Percentiles rank a stretch among this genome's conserved stretches.
Evolutionary conservation across 257 asterid species (phyloP).

Genomic region (Solanum medicagineum): DNA sequence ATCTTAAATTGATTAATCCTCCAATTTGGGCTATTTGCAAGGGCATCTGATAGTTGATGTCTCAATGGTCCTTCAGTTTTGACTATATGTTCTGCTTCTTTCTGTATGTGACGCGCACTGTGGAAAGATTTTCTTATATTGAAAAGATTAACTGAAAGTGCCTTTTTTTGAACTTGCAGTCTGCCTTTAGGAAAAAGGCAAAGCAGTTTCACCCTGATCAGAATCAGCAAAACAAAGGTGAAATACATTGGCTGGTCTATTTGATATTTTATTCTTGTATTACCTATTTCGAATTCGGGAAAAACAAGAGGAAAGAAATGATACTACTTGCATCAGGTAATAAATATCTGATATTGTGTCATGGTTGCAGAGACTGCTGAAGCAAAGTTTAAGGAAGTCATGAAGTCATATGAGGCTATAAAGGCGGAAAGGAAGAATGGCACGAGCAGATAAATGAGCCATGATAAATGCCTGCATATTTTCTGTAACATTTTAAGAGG

Average conservation of each 20-base stretch:
- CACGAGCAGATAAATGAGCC: not conserved
- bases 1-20: not conserved
- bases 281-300: not conserved
- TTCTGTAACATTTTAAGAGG: not conserved
- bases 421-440: slow-evolving; percentile 51
- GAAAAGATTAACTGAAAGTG: not conserved
- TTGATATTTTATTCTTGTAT: not conserved
- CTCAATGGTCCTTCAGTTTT: not conserved
- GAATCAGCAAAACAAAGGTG: slow-evolving; percentile 78
- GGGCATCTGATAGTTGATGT: not conserved
- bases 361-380: slow-evolving; percentile 59
- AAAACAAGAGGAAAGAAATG: not conserved
- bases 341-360: not conserved
- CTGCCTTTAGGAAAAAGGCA: slow-evolving; percentile 85
- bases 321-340: not conserved
- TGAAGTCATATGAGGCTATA: slow-evolving; percentile 39
- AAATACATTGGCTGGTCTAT: not conserved
- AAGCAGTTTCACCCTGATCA: slow-evolving; percentile 88
- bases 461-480: not conserved
- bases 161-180: slow-evolving; percentile 28
- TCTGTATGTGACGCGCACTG: not conserved
- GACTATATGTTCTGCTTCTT: not conserved
- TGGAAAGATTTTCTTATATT: not conserved
- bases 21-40: not conserved
- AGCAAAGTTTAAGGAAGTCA: slow-evolving; percentile 75